These are phyloP conservation scores for Lyophyllum shimeji DNA, from an alignment of 768 basidiomycete species.

Conservation along the genomic window DNA sequence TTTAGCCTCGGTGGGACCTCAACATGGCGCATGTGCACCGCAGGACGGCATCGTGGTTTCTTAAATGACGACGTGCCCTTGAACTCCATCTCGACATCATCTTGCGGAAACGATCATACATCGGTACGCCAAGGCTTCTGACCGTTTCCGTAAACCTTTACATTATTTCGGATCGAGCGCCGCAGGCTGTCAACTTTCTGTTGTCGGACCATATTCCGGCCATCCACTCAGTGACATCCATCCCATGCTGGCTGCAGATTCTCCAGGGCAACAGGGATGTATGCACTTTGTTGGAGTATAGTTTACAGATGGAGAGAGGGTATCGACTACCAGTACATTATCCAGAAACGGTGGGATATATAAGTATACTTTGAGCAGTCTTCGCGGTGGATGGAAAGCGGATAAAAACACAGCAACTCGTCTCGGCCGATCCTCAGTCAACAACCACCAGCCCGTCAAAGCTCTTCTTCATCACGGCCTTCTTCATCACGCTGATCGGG, in stretches of 20 bases:
- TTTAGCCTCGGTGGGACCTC: too few species aligned
- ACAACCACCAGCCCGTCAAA: constrained; percentile 59
- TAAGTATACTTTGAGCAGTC: neutral
- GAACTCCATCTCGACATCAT: neutral
- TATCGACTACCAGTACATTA: neutral
- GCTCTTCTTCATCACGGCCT: constrained; percentile 45
- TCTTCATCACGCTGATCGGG: constrained; percentile 46
- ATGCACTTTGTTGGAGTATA: neutral
- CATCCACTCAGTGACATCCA: too few species aligned
- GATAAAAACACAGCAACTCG: neutral
- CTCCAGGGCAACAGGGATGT: neutral
- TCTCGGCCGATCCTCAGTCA: constrained; percentile 36
- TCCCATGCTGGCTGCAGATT: too few species aligned
- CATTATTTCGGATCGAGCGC: neutral
- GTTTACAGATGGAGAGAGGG: neutral
- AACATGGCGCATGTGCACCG: too few species aligned
- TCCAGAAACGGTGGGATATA: neutral
- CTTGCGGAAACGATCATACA: neutral
- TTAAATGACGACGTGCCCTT: neutral
- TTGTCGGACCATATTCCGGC: too few species aligned
- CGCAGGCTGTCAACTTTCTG: too few species aligned
- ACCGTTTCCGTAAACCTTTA: neutral
- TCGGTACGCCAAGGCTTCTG: neutral
- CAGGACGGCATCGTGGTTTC: too few species aligned
- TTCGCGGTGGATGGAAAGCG: neutral